Evolutionary conservation across 805 yeast genomes (phyloP).

Genomic region (Schwanniomyces polymorphus): DNA sequence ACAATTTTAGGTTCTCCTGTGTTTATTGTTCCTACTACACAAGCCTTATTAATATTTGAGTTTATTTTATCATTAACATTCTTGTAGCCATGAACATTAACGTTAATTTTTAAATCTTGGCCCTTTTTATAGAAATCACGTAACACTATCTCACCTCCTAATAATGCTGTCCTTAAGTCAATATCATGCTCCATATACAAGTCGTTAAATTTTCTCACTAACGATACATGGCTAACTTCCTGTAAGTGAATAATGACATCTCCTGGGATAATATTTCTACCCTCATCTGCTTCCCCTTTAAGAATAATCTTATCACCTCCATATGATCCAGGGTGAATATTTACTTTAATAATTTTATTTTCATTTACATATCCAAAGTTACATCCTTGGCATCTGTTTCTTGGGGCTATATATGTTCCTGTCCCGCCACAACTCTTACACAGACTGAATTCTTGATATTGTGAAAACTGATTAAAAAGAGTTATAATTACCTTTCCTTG

Average conservation of each 20-base stretch:
- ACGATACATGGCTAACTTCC: constrained; percentile 35
- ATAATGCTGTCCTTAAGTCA: constrained; percentile 53
- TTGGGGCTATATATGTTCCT: constrained; percentile 23
- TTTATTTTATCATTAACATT: constrained; percentile 10
- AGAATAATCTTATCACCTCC: constrained; percentile 53
- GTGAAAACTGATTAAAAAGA: constrained; percentile 41
- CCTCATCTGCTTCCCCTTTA: constrained; percentile 68
- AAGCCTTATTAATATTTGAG: constrained; percentile 28
- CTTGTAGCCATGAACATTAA: constrained; percentile 36
- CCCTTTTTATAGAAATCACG: constrained; percentile 32
- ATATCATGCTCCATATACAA: constrained; percentile 45
- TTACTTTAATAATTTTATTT: constrained; percentile 51
- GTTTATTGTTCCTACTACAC: constrained; percentile 54
- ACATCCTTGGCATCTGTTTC: constrained; percentile 25
- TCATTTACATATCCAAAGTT: constrained; percentile 46
- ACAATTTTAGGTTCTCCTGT: constrained; percentile 50
- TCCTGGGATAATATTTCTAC: constrained; percentile 58
- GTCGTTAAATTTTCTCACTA: constrained; percentile 46
- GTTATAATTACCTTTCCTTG: constrained; percentile 47
- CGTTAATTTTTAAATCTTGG: constrained; percentile 24
- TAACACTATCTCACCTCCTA: constrained; percentile 52
- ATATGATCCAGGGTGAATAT: constrained; percentile 56
- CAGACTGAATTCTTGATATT: constrained; percentile 31
- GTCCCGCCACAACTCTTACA: constrained; percentile 37
- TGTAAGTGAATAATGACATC: constrained; percentile 61